Base-by-base conservation (phyloP, 495 filamentous ascomycete genomes). In the Bathelium albidoporum region DNA sequence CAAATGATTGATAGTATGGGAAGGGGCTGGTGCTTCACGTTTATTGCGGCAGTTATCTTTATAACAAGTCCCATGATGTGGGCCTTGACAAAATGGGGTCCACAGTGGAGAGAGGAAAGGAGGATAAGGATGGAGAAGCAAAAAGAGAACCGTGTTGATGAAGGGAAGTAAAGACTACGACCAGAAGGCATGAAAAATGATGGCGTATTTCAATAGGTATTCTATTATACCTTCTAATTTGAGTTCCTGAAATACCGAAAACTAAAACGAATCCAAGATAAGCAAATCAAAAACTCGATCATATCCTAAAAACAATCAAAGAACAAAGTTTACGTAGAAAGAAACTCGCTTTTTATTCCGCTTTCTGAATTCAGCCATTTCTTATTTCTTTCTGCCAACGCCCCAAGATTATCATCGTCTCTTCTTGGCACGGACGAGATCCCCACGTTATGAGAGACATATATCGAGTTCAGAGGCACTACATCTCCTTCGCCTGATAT, bases 1-100 rank as follows among this genome's bases (percentile, higher is more conserved):
- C 84, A 85, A 1, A 87, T 90, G 83, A 77, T 87, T 26, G 72
- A 80, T 24, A 79, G 73, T 0, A 83, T 90, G 75, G 88, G 87
- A 0, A 71, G 78, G 12, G 87, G 87, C 0, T 89, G 86, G 85
- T 82, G 83, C 28, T 90, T 85, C 70, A 90, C 85, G 0, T 81
- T 92, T 36, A 73, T 89, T 59, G 83, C 79, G 0, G 62, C 79
- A 1, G 65, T 87, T 11, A 85, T 83, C 70, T 58, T 84, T 1
- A 69, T 73, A 0, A 79, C 80, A 16, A 78, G 76, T 59, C 85
- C 86, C 7, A 69, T 81, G 28, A 69, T 88, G 58, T 74, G 79
- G 62, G 59, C 79, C 39, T 64, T 81, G 49, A 73, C 79, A 22
- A 65, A 64, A 26, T 77, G 68, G 60, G 81, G 81, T 0, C 80